Evolutionary conservation across 2,329 filamentous ascomycete genomes (phyloP).

Genomic region (Aciculosporium take): DNA sequence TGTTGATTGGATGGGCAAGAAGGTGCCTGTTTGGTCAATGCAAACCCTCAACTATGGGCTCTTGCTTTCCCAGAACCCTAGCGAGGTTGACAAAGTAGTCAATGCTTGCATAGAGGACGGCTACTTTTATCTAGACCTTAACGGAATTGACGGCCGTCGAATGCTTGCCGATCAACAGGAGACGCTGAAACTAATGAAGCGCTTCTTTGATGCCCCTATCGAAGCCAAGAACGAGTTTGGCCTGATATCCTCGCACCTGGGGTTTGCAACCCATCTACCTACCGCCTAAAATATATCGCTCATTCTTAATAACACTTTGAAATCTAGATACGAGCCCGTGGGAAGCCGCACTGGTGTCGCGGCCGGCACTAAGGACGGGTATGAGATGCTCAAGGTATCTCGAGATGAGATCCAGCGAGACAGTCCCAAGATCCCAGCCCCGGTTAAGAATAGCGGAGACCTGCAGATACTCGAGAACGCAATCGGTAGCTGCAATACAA

Average conservation of each 20-base stretch:
- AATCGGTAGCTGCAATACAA: conserved; percentile 35
- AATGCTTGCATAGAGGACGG: conserved; percentile 35
- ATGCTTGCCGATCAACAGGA: conserved; percentile 38
- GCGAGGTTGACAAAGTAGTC: conserved; percentile 36
- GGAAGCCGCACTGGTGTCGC: conserved; percentile 34
- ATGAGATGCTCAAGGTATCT: conserved; percentile 39
- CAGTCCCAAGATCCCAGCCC: conserved; percentile 30
- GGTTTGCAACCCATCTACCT: conserved; percentile 17
- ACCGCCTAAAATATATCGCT: background rate
- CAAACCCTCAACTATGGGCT: conserved; percentile 36
- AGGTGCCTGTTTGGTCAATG: conserved; percentile 36
- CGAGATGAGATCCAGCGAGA: conserved; percentile 34
- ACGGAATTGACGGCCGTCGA: conserved; percentile 36
- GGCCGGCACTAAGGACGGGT: conserved; percentile 34
- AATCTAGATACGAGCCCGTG: conserved; percentile 30
- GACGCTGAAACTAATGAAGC: conserved; percentile 38
- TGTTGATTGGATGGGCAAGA: conserved; percentile 33
- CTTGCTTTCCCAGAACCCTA: conserved; percentile 39
- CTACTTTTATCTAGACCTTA: conserved; percentile 42
- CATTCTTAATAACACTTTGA: background rate
- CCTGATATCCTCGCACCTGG: conserved; percentile 37
- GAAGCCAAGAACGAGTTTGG: conserved; percentile 44
- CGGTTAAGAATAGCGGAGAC: conserved; percentile 34
- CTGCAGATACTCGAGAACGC: conserved; percentile 33
- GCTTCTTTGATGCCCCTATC: conserved; percentile 37